Base-by-base conservation (phyloP, 2,329 filamentous ascomycete species). In the Calonectria crousiana region DNA sequence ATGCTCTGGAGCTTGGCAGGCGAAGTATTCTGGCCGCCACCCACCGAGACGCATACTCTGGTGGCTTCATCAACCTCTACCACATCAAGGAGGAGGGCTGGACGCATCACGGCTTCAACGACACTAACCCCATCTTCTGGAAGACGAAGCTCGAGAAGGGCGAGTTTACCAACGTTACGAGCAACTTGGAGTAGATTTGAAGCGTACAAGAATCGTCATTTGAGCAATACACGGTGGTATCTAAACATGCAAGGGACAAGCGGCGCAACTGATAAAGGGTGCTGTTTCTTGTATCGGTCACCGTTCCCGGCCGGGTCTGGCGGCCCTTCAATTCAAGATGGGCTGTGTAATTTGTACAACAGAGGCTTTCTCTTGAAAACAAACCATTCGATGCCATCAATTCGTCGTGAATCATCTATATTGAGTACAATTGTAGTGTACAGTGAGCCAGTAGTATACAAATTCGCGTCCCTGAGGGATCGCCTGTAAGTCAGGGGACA, bases 111-210 rank as follows among this genome's bases (percentile, higher is more conserved):
- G 97, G 97, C 76, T 99, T 99, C 91, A 95, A 90, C 83, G 97
- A 99, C 86, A 98, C 96, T 81, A 98, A 98, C 89, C 96, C 96
- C 56, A 98, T 98, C 84, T 99, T 99, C 93, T 99, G 97, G 97
- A 94, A 98, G 90, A 98, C 96, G 65, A 99, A 99, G 92, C 88
- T 99, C 83, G 94, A 98, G 86, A 98, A 98, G 92, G 96, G 96
- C 86, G 97, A 99, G 89, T 99, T 99, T 86, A 96, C 94, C 77
- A 98, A 98, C 85, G 96, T 98, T 69, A 97, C 95, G 73, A 95
- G 94, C 81, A 88, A 93, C 82, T 85, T 97, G 83, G 90, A 90
- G n/a, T 92, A 81, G 58, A 62, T 41, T 32, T 32, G 38, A 23
- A 44, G 60, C 36, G n/a, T n/a, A 20, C 44, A 34, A 20, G 53